Conservation (phyloP, 2,329 filamentous ascomycete species). For the Hypoxylon sp. region DNA sequence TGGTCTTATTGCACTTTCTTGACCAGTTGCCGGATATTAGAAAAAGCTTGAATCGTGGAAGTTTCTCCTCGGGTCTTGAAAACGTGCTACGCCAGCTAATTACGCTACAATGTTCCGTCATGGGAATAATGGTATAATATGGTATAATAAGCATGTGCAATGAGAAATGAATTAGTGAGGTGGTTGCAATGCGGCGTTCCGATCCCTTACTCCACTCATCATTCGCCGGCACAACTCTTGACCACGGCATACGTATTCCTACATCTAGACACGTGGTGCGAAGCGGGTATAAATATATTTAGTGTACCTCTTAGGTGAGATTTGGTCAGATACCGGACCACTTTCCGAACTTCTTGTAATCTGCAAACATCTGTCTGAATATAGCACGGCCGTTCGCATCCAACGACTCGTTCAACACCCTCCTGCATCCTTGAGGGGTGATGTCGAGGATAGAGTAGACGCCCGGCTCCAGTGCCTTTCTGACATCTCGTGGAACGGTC, state of each 20-base stretch:
- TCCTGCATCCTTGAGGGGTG: constrained; percentile 68
- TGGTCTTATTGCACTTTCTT: neutral
- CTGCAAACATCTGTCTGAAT: constrained; percentile 70
- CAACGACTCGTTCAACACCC: constrained; percentile 72
- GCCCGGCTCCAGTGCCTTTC: constrained; percentile 71
- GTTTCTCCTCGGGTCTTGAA: neutral
- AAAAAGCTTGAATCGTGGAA: neutral
- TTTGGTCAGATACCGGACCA: constrained; percentile 69
- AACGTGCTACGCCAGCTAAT: neutral
- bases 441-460: constrained; percentile 73
- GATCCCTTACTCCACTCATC: constrained; percentile 26
- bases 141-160: constrained; percentile 8
- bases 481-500: constrained; percentile 64
- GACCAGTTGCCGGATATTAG: neutral
- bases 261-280: constrained; percentile 22
- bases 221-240: constrained; percentile 12
- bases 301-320: constrained; percentile 3
- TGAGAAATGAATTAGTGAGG: neutral
- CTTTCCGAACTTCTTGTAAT: constrained; percentile 75
- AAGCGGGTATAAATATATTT: constrained; percentile 32
- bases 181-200: neutral
- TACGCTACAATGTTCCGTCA: constrained; percentile 6
- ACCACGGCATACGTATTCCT: neutral
- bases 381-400: constrained; percentile 72
- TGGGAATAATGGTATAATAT: constrained; percentile 8